Evolutionary conservation across 2,329 filamentous ascomycete genomes (phyloP).

Genomic region (Sphaerulina populicola): DNA sequence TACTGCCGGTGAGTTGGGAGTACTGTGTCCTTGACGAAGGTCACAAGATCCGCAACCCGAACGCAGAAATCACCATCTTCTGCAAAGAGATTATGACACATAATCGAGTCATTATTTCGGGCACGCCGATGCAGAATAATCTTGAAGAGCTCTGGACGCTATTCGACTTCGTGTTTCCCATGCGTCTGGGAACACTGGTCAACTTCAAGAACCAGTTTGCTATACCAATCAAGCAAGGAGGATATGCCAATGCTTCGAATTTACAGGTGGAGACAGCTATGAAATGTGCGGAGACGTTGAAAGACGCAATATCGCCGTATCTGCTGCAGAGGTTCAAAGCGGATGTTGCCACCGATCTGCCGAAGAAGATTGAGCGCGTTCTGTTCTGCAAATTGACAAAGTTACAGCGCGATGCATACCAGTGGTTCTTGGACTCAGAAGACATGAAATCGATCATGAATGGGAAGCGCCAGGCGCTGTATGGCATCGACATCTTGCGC

Average conservation of each 20-base stretch:
- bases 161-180: slow-evolving; percentile 95
- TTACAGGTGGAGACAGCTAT: slow-evolving; percentile 89
- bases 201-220: slow-evolving; percentile 89
- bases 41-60: slow-evolving; percentile 95
- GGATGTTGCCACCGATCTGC: slow-evolving; percentile 86
- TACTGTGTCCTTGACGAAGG: slow-evolving; percentile 94
- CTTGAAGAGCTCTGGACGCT: slow-evolving; percentile 90
- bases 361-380: slow-evolving; percentile 92
- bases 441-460: slow-evolving; percentile 78
- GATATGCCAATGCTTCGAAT: slow-evolving; percentile 91
- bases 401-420: slow-evolving; percentile 70
- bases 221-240: slow-evolving; percentile 83
- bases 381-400: slow-evolving; percentile 88
- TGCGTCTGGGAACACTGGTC: slow-evolving; percentile 84
- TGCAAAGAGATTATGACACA: slow-evolving; percentile 89
- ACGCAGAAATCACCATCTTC: slow-evolving; percentile 86
- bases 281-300: slow-evolving; percentile 86
- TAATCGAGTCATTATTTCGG: slow-evolving; percentile 86
- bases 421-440: slow-evolving; percentile 69
- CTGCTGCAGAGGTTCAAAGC: slow-evolving; percentile 85
- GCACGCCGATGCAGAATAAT: slow-evolving; percentile 97
- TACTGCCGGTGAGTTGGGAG: slow-evolving; percentile 80
- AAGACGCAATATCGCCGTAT: slow-evolving; percentile 89
- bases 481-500: slow-evolving; percentile 80
- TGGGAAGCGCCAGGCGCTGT: slow-evolving; percentile 69